Evolutionary conservation across 2,329 filamentous ascomycete genomes (phyloP), one percentile per base, ranked within the genome.

Genomic region (Sphaceloma murrayae): DNA sequence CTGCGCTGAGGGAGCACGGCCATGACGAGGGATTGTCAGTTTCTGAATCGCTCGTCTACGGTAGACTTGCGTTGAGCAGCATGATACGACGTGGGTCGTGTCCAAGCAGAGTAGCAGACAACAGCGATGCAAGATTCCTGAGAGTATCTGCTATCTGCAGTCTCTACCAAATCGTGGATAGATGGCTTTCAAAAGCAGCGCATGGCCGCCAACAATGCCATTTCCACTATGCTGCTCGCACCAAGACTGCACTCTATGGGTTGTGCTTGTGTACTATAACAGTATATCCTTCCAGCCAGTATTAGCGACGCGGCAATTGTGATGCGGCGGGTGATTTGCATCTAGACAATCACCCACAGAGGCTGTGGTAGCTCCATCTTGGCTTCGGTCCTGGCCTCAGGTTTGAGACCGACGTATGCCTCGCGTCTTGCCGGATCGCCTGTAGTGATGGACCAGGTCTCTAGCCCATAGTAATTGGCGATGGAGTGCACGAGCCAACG

Each of bases 401-500:
- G 46, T 57, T 75, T 77, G 49, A 89, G 67, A 3, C 83, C 84
- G 16, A 95, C 80, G 55, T 93, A 94, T 5, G 91, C 86, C 50
- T 91, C 82, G 42, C 85, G 76, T 43, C 80, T 75, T 10, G 78
- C 74, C 2, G 85, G 81, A 51, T 78, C 71, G 22, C 78, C 79
- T 1, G 81, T 73, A 0, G 82, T 82, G 48, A 89, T 76, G 3
- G 84, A 88, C 67, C 80, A 86, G 14, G 88, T 94, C 49, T 79
- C 75, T 46, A 95, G 73, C 33, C 87, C 88, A 59, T 96, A 96
- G 62, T 96, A 96, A 30, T 82, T 77, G 7, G 85, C 89, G 51
- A 96, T 88, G 47, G 85, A 83, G 63, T 96, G 88, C 1, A 93
- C 85, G 44, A 96, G 75, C 84, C 88, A 96, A 51, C 89, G 83